phyloP scores from a whole-genome alignment of 2,329 filamentous ascomycete species.

The Elsinoe fawcettii region DNA sequence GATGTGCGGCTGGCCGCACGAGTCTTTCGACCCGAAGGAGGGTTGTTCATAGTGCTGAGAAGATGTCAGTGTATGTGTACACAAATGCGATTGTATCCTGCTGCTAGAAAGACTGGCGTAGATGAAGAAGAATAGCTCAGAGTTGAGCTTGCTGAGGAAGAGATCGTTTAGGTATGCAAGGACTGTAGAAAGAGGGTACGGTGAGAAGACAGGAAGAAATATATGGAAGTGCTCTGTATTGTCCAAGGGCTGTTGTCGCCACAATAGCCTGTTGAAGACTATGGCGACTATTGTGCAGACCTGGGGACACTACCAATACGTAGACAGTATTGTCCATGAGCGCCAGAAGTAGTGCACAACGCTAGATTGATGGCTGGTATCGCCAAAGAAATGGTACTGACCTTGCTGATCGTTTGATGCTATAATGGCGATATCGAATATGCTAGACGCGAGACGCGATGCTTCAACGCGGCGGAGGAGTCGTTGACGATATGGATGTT shows the following conservation, averaged over 20 bases:
- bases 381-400: not conserved
- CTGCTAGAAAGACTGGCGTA: not conserved
- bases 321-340: not conserved
- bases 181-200: not conserved
- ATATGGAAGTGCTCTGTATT: not conserved
- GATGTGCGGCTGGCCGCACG: constrained; percentile 25
- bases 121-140: not conserved
- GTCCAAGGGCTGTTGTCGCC: not conserved
- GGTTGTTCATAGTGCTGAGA: constrained; percentile 19
- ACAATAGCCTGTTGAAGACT: not conserved
- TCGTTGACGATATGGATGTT: not conserved
- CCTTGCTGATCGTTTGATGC: not conserved
- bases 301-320: not conserved
- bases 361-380: not conserved
- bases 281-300: not conserved
- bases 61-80: not conserved
- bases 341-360: not conserved
- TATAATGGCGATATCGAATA: not conserved
- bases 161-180: not conserved
- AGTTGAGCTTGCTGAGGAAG: not conserved
- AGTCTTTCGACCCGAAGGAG: constrained; percentile 20
- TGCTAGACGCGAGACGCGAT: constrained; percentile 6
- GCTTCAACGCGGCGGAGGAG: not conserved
- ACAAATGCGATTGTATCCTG: not conserved
- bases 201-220: not conserved